A percentile compares a stretch with the other conserved stretches of the same genome.
Evolutionary conservation across 257 asterid species (phyloP).

Genomic region (Nicotiana paniculata): DNA sequence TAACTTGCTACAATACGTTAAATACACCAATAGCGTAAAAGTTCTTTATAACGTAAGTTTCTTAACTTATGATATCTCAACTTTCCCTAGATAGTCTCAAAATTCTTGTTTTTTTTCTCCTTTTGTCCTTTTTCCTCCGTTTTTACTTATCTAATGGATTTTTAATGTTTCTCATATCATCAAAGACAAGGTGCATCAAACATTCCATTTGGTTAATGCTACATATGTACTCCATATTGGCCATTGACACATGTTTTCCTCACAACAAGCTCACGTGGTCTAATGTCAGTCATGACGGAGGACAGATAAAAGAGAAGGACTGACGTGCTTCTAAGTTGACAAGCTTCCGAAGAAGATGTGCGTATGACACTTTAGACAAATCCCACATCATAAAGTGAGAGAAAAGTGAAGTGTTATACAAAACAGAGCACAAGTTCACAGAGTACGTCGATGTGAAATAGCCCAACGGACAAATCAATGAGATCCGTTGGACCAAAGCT

Average conservation of each 20-base stretch:
- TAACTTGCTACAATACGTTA: background rate
- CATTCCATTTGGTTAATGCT: background rate
- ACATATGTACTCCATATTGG: background rate
- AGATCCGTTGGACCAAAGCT: too few species aligned
- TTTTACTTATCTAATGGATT: background rate
- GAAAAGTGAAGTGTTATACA: too few species aligned
- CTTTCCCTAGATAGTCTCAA: background rate
- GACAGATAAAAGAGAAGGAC: too few species aligned
- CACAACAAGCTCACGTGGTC: background rate
- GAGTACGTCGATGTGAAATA: too few species aligned
- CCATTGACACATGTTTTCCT: background rate
- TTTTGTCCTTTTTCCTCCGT: background rate
- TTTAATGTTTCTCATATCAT: background rate
- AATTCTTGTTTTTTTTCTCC: background rate
- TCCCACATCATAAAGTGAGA: too few species aligned
- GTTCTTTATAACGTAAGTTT: background rate
- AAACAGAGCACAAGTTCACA: too few species aligned
- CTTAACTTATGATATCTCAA: background rate
- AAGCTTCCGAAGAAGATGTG: too few species aligned
- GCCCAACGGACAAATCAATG: too few species aligned
- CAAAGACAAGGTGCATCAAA: background rate
- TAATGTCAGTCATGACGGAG: too few species aligned
- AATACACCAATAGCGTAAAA: background rate
- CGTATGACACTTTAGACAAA: too few species aligned
- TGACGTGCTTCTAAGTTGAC: too few species aligned